phyloP scores from a whole-genome alignment of 164 flowering plant genomes.

The Stephania japonica region DNA sequence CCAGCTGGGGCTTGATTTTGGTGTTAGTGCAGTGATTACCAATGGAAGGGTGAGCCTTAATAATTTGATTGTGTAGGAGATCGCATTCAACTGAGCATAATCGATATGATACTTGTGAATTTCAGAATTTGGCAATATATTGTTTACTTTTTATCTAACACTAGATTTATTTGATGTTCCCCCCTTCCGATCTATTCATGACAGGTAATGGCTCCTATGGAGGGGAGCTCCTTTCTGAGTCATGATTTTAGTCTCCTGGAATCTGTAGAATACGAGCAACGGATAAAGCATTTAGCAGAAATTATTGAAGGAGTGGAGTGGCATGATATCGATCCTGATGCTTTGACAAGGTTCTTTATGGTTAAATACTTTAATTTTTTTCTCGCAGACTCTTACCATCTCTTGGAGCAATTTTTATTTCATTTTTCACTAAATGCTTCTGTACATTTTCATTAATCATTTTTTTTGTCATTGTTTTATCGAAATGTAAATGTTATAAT shows the following conservation, averaged over 20 bases:
- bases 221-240: constrained; percentile 50
- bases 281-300: constrained; percentile 61
- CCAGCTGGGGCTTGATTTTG: constrained; percentile 48
- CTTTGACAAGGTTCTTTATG: constrained; percentile 56
- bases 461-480: background rate
- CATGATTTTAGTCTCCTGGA: constrained; percentile 82
- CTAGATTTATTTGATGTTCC: background rate
- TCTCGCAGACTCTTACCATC: background rate
- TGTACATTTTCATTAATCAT: background rate
- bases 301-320: constrained; percentile 74
- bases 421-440: background rate
- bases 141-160: background rate
- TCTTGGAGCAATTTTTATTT: background rate
- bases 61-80: background rate
- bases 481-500: background rate
- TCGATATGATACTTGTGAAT: background rate
- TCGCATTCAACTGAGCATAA: background rate
- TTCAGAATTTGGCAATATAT: background rate
- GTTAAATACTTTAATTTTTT: background rate
- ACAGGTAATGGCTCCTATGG: constrained; percentile 51
- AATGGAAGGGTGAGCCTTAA: constrained; percentile 81
- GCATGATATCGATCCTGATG: constrained; percentile 74
- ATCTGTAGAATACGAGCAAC: constrained; percentile 71
- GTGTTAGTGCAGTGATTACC: constrained; percentile 66
- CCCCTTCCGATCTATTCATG: background rate